Percentiles rank a stretch among this genome's conserved stretches.
Evolutionary conservation across 2,329 filamentous ascomycete species (phyloP).

Genomic region (Dactylella cylindrospora): DNA sequence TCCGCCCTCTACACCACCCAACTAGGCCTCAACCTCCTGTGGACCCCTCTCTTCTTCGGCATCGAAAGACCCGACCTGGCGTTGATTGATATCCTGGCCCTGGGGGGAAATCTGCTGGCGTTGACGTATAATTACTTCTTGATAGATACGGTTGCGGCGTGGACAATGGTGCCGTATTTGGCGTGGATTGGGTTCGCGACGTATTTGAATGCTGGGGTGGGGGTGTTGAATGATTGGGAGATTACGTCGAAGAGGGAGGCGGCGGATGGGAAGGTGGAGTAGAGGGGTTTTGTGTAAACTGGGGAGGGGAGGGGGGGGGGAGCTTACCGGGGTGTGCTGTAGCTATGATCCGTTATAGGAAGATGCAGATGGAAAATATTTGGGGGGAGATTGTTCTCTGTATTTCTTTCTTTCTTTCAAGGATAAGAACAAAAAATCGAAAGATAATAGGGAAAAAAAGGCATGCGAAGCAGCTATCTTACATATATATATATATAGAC

Average conservation of each 20-base stretch:
- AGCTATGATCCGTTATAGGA: neutral
- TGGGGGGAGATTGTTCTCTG: constrained; percentile 38
- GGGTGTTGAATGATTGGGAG: constrained; percentile 70
- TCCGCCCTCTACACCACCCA: constrained; percentile 83
- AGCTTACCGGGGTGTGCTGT: neutral
- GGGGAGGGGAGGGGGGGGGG: neutral
- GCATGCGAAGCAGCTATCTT: constrained; percentile 29
- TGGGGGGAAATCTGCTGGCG: constrained; percentile 72
- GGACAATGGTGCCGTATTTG: constrained; percentile 76
- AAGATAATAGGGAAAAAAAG: too few species aligned
- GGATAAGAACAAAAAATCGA: too few species aligned
- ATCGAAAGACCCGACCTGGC: constrained; percentile 71
- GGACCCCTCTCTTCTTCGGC: constrained; percentile 94
- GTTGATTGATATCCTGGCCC: constrained; percentile 70
- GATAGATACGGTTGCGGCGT: constrained; percentile 71
- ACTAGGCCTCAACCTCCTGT: constrained; percentile 78
- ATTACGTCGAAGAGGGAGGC: constrained; percentile 52
- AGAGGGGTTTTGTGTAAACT: constrained; percentile 19
- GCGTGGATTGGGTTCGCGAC: constrained; percentile 85
- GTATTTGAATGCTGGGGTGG: constrained; percentile 73
- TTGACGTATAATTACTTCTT: constrained; percentile 74
- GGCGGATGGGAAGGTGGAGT: constrained; percentile 49
- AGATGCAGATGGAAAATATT: neutral
- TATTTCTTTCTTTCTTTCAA: constrained; percentile 24
- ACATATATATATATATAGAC: constrained; percentile 40